phyloP scores from a whole-genome alignment of 192 early-diverging fungal species.

The Spizellomyces punctatus region DNA sequence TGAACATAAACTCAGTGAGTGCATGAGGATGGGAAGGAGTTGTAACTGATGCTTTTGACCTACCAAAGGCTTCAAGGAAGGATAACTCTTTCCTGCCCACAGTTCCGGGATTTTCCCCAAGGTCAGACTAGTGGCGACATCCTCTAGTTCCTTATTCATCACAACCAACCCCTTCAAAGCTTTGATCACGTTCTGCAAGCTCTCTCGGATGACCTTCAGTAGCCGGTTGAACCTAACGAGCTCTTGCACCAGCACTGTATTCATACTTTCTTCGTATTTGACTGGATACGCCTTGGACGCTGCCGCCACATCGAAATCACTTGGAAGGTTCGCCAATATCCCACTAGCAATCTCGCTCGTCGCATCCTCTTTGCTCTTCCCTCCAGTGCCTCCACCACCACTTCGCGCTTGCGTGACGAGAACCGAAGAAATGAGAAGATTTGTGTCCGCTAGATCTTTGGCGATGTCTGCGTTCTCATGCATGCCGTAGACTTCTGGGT shows the following conservation, averaged over 20 bases:
- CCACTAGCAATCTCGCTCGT: conserved; percentile 52
- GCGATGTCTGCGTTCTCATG: conserved; percentile 68
- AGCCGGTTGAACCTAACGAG: conserved; percentile 63
- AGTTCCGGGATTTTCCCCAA: conserved; percentile 60
- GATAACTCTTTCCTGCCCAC: conserved; percentile 65
- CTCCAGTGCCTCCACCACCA: conserved; percentile 36
- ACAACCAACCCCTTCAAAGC: conserved; percentile 65
- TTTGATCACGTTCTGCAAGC: conserved; percentile 60
- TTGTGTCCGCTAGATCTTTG: conserved; percentile 60
- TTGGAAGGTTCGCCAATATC: conserved; percentile 46
- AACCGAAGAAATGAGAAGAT: conserved; percentile 53
- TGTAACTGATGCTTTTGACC: not conserved
- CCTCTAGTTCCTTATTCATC: conserved; percentile 67
- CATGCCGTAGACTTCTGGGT: conserved; percentile 66
- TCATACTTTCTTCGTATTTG: conserved; percentile 61
- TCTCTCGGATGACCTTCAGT: conserved; percentile 52
- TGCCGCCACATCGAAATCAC: conserved; percentile 45
- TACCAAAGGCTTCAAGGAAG: conserved; percentile 62
- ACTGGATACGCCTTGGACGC: conserved; percentile 54
- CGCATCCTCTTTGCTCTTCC: conserved; percentile 56
- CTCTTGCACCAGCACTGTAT: conserved; percentile 66
- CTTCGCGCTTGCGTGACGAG: conserved; percentile 53
- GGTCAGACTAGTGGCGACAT: conserved; percentile 52
- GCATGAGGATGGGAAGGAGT: not conserved
- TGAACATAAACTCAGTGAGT: conserved; percentile 5